Evolutionary conservation across 768 basidiomycete genomes (phyloP).

Genomic region (Pisolithus marmoratus): DNA sequence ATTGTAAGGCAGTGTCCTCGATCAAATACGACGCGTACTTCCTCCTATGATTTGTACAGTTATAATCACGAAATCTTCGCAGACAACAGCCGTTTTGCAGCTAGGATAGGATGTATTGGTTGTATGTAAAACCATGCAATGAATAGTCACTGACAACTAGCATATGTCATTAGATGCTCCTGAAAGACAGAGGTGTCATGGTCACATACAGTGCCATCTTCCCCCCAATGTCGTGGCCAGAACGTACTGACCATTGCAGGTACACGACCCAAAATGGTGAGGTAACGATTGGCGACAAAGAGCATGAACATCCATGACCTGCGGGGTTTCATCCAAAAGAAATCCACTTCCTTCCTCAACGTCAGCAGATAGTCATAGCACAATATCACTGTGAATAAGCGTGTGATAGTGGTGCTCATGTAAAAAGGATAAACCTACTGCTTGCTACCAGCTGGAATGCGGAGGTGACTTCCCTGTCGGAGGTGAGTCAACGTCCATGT

Average conservation of each 20-base stretch:
- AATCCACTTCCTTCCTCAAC: constrained; percentile 34
- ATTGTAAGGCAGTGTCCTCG: no score
- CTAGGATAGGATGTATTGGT: constrained; percentile 1
- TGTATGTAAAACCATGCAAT: neutral
- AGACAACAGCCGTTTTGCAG: neutral
- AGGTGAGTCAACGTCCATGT: neutral
- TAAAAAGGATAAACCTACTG: neutral
- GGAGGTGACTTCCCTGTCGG: neutral
- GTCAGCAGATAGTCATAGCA: no score
- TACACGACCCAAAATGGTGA: constrained; percentile 33
- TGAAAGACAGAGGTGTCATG: neutral
- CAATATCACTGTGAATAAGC: no score
- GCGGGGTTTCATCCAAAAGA: constrained; percentile 35
- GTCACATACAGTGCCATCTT: neutral
- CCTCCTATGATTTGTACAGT: no score
- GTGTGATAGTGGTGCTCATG: constrained; percentile 2
- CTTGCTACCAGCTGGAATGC: neutral
- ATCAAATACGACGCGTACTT: neutral
- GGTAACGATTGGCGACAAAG: constrained; percentile 40
- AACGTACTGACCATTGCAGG: constrained; percentile 25
- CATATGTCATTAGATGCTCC: neutral
- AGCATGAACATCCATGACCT: constrained; percentile 30
- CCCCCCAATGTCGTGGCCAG: neutral
- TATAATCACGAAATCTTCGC: constrained; percentile 3
- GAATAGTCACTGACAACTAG: constrained; percentile 8